Evolutionary conservation across 106 monocot species (phyloP), one percentile per base, ranked within the genome.

Genomic region (Gastrodia elata): DNA sequence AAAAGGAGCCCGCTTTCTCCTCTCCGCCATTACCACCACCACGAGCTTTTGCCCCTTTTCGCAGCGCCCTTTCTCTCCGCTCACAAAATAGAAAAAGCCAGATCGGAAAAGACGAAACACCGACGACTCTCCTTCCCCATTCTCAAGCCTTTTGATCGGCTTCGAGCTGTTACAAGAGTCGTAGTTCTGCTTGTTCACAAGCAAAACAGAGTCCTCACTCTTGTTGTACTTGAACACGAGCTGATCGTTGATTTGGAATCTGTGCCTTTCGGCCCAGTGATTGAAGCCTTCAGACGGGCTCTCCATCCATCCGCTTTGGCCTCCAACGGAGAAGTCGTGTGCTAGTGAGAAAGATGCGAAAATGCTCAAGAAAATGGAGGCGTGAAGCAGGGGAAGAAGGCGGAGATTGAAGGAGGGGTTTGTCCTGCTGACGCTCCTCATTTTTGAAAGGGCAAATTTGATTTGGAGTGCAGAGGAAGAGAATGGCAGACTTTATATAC

Each of bases 171-270:
- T 84, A 79, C 91, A 94, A 2, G 82, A 42, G 1, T 80, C 74
- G 56, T 77, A 94, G 73, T 80, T 79, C 30, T 77, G 42, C 65
- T 89, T 74, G 8, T 32, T 85, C 77, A 94, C 91, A 49, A 71
- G 81, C 73, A 91, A 76, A 32, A 91, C 94, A 8, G 88, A 91
- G 81, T 91, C 91, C 37, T 71, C 76, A 16, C 71, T 80, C 25
- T 76, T 77, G 30, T 89, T 77, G 83, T 88, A 87, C 77, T 76
- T 81, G 83, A 94, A 94, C 38, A 94, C 94, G 91, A 77, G 77
- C 41, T 71, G 71, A 39, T 77, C 77, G 10, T 71, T 71, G 39
- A 77, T 71, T 64, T 70, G 58, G 44, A 71, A 77, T 55, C 77
- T 58, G 34, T 59, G 71, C 70, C 42, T 71, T 34, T 34, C 52